A percentile compares a stretch with the other conserved stretches of the same genome.
Evolutionary conservation across 257 asterid species (phyloP).

Genomic region (Solanum piurae): DNA sequence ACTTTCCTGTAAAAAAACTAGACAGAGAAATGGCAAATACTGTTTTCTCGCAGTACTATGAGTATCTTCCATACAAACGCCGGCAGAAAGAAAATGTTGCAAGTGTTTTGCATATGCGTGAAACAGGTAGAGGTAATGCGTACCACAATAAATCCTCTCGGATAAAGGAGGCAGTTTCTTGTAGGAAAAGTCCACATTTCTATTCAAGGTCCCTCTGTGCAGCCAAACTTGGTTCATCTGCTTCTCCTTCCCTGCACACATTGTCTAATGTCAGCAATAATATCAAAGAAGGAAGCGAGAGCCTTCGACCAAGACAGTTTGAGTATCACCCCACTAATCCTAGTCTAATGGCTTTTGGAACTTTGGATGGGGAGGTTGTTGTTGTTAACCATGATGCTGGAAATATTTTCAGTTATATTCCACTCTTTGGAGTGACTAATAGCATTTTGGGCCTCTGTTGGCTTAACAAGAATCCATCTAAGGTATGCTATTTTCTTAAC

Average conservation of each 20-base stretch:
- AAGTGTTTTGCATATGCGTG: conserved; percentile 40
- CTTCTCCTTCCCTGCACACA: conserved; percentile 23
- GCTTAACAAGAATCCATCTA: conserved; percentile 62
- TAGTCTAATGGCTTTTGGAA: conserved; percentile 74
- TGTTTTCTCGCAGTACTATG: conserved; percentile 46
- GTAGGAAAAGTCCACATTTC: conserved; percentile 33
- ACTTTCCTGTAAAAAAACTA: conserved; percentile 8
- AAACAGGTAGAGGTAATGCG: conserved; percentile 27
- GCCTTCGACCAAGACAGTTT: conserved; percentile 70
- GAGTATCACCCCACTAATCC: conserved; percentile 77
- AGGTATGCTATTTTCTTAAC: conserved; percentile 27
- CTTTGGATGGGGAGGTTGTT: conserved; percentile 75
- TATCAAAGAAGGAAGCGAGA: conserved; percentile 16
- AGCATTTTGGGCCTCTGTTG: conserved; percentile 71
- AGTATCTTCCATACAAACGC: conserved; percentile 60
- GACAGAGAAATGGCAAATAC: conserved; percentile 26
- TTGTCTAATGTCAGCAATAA: conserved; percentile 17
- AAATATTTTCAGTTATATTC: conserved; percentile 23
- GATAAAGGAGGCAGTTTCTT: conserved; percentile 14
- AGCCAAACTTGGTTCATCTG: conserved; percentile 41
- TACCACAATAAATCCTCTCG: conserved; percentile 1
- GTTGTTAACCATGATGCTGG: conserved; percentile 66
- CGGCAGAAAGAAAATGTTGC: conserved; percentile 42
- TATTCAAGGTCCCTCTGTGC: conserved; percentile 61
- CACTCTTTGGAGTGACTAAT: conserved; percentile 24